A percentile compares a stretch with the other conserved stretches of the same genome.
Evolutionary conservation across 2,329 filamentous ascomycete genomes (phyloP).

Genomic region (Aplosporella prunicola): DNA sequence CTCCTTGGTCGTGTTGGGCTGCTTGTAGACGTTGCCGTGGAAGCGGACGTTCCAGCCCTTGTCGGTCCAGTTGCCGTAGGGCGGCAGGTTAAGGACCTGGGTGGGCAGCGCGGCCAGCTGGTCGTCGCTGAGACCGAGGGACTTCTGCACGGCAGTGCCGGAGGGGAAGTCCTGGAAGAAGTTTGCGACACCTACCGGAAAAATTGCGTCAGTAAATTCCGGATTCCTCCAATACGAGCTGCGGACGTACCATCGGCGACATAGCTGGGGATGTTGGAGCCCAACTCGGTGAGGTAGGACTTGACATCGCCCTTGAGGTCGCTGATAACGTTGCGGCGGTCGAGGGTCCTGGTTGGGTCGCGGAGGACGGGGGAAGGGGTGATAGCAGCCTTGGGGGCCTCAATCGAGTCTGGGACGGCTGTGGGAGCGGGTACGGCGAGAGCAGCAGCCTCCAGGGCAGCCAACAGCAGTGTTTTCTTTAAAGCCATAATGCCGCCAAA

Average conservation of each 20-base stretch:
- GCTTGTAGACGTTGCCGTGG: slow-evolving; percentile 74
- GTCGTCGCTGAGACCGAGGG: slow-evolving; percentile 48
- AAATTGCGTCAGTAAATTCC: background rate
- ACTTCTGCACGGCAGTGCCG: slow-evolving; percentile 50
- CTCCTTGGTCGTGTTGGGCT: slow-evolving; percentile 55
- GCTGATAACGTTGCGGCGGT: slow-evolving; percentile 24
- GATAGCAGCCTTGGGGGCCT: slow-evolving; percentile 3
- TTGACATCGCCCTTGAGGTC: slow-evolving; percentile 25
- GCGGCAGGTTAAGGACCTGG: slow-evolving; percentile 60
- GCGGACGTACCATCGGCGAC: slow-evolving; percentile 25
- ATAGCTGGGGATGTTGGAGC: slow-evolving; percentile 25
- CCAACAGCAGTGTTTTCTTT: slow-evolving; percentile 9
- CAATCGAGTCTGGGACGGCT: slow-evolving; percentile 1
- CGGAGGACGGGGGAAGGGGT: slow-evolving; percentile 9
- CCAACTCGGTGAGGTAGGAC: slow-evolving; percentile 23
- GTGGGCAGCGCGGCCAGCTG: slow-evolving; percentile 56
- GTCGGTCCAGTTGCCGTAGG: slow-evolving; percentile 66
- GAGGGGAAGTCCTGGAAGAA: slow-evolving; percentile 60
- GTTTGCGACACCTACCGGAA: slow-evolving; percentile 45
- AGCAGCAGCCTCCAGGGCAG: slow-evolving; percentile 8
- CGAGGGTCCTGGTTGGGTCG: slow-evolving; percentile 5
- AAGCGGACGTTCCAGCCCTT: slow-evolving; percentile 67
- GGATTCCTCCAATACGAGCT: background rate
- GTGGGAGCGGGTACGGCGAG: slow-evolving; percentile 9
- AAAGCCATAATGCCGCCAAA: slow-evolving; percentile 5